Conservation (phyloP, 139 green algal genomes). For the Ettlia oleoabundans region DNA sequence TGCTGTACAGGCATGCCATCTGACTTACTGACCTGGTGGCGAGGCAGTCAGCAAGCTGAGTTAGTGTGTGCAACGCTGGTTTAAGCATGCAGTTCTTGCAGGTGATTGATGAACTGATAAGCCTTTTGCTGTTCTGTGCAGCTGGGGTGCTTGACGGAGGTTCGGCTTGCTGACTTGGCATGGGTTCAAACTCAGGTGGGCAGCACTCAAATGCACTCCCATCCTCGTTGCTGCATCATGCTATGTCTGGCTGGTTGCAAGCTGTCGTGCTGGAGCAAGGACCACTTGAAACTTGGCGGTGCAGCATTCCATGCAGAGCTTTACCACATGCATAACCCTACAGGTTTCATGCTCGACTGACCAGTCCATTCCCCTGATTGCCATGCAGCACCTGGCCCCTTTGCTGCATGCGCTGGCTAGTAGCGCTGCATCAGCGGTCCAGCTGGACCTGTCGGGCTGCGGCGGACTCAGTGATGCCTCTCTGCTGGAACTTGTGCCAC, state of each 20-base stretch:
- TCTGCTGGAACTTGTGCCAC: background rate
- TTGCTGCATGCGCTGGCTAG: background rate
- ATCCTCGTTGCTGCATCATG: too few relatives aligned
- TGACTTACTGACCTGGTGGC: too few relatives aligned
- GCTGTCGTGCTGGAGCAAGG: too few relatives aligned
- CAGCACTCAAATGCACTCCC: too few relatives aligned
- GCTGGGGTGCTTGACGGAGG: background rate
- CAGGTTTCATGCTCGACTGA: too few relatives aligned
- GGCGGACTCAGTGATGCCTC: slow-evolving; percentile 1
- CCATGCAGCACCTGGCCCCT: background rate
- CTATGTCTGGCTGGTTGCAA: too few relatives aligned
- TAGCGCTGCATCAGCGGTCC: background rate
- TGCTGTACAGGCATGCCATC: background rate
- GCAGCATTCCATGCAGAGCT: too few relatives aligned
- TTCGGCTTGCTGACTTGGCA: slow-evolving; percentile 9
- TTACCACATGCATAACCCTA: too few relatives aligned
- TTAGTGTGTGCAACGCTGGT: background rate
- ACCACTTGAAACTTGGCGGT: too few relatives aligned
- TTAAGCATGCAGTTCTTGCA: background rate
- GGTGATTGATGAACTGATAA: too few relatives aligned
- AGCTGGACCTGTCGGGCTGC: slow-evolving; percentile 15
- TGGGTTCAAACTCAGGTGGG: slow-evolving; percentile 6
- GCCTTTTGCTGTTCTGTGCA: background rate
- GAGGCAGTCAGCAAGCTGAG: background rate
- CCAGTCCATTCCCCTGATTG: too few relatives aligned